Conservation (phyloP, 2,329 filamentous ascomycete species). For the Cordyceps cateniannulata region DNA sequence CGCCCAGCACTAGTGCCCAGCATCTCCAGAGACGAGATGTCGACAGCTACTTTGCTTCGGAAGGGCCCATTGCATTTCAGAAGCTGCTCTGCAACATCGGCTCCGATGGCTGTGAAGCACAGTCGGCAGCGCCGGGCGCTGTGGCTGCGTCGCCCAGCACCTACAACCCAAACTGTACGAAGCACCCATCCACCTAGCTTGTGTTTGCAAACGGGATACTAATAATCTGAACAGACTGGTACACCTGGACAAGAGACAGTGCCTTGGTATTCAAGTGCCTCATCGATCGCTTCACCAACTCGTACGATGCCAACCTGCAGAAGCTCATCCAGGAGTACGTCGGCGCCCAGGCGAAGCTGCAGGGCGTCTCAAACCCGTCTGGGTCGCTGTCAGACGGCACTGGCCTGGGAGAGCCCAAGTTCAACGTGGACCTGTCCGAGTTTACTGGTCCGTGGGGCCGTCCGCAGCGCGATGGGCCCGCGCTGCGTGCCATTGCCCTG, state of each 20-base stretch:
- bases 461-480: slow-evolving; percentile 73
- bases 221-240: slow-evolving; percentile 51
- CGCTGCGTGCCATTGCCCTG: slow-evolving; percentile 67
- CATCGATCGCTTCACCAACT: slow-evolving; percentile 56
- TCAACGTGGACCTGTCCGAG: slow-evolving; percentile 54
- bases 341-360: slow-evolving; percentile 57
- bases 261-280: slow-evolving; percentile 64
- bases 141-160: slow-evolving; percentile 53
- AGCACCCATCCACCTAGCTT: background rate
- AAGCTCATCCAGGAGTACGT: slow-evolving; percentile 62
- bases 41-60: slow-evolving; percentile 45
- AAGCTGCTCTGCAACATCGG: slow-evolving; percentile 56
- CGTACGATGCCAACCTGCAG: slow-evolving; percentile 53
- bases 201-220: background rate
- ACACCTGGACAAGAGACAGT: slow-evolving; percentile 72
- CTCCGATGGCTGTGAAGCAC: slow-evolving; percentile 41
- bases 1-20: slow-evolving; percentile 28
- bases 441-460: slow-evolving; percentile 69
- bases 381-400: slow-evolving; percentile 46
- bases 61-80: slow-evolving; percentile 44
- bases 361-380: slow-evolving; percentile 63
- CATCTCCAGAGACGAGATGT: slow-evolving; percentile 33
- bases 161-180: slow-evolving; percentile 48
- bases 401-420: slow-evolving; percentile 68
- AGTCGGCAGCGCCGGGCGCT: slow-evolving; percentile 41